Evolutionary conservation across 805 yeast species (phyloP).

Genomic region (Candida vartiovaarae): DNA sequence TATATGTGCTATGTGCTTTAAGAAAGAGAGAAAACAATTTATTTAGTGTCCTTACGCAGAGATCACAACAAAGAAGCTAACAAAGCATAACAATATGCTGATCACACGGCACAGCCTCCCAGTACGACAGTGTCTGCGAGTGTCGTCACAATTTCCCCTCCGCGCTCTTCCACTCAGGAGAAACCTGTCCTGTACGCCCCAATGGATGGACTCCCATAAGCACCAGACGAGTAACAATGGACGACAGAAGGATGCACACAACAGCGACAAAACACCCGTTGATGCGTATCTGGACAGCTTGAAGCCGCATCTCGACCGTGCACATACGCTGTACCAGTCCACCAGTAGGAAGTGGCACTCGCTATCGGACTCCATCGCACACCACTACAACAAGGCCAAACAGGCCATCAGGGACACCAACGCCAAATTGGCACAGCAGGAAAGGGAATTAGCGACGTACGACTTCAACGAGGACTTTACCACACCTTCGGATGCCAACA

Average conservation of each 20-base stretch:
- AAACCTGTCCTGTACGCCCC: no score
- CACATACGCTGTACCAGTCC: constrained; percentile 12
- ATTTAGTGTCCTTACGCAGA: no score
- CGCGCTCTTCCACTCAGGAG: no score
- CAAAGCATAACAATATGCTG: no score
- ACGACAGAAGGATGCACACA: background rate
- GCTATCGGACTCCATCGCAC: constrained; percentile 11
- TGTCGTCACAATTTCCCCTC: no score
- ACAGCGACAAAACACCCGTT: background rate
- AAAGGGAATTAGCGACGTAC: constrained; percentile 27
- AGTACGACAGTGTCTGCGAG: no score
- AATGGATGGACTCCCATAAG: background rate
- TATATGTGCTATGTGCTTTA: no score
- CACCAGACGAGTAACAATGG: background rate
- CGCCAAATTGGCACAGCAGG: constrained; percentile 29
- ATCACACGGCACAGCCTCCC: no score
- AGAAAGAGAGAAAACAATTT: no score
- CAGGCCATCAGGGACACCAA: constrained; percentile 31
- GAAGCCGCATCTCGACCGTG: constrained; percentile 17
- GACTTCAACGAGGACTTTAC: constrained; percentile 31
- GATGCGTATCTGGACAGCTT: constrained; percentile 11
- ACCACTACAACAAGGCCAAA: constrained; percentile 24
- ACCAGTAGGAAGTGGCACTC: constrained; percentile 10
- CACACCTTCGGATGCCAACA: background rate
- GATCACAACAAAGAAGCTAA: no score